These are phyloP conservation scores for Aspergillus baeticus DNA, from an alignment of 495 filamentous ascomycete species.

Conservation along the genomic window DNA sequence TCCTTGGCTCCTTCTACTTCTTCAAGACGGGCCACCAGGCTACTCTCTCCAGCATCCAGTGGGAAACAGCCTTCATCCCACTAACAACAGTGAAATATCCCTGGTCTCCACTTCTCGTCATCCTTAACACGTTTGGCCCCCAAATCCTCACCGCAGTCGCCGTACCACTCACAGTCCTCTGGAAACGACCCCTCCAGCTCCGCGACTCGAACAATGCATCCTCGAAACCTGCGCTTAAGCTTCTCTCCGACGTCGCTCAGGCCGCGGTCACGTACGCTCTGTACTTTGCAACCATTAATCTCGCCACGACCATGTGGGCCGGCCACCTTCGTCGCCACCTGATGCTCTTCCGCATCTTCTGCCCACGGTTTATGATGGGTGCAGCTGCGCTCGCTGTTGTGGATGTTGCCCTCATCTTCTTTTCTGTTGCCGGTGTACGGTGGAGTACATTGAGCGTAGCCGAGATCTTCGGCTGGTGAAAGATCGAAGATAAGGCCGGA, in stretches of 20 bases:
- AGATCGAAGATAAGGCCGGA: too few species aligned
- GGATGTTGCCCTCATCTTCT: slow-evolving; percentile 67
- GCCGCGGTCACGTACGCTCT: slow-evolving; percentile 71
- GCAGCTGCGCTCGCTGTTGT: slow-evolving; percentile 69
- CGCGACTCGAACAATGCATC: slow-evolving; percentile 19
- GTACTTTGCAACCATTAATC: slow-evolving; percentile 75
- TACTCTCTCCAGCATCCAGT: slow-evolving; percentile 83
- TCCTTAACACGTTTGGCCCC: slow-evolving; percentile 83
- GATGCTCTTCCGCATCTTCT: slow-evolving; percentile 97
- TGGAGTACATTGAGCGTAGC: slow-evolving; percentile 73
- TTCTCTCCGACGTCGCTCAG: slow-evolving; percentile 67
- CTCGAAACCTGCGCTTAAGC: slow-evolving; percentile 39
- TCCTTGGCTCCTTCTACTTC: slow-evolving; percentile 88
- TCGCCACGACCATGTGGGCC: slow-evolving; percentile 86
- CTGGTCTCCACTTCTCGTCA: slow-evolving; percentile 78
- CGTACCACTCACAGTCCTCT: slow-evolving; percentile 79
- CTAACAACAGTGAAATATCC: slow-evolving; percentile 81
- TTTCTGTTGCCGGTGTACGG: slow-evolving; percentile 69
- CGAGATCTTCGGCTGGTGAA: slow-evolving; percentile 82
- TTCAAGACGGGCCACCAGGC: slow-evolving; percentile 99
- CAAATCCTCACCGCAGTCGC: slow-evolving; percentile 79
- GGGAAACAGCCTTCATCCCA: slow-evolving; percentile 95
- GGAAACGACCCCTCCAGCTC: slow-evolving; percentile 65
- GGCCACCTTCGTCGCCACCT: slow-evolving; percentile 84
- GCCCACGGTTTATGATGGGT: slow-evolving; percentile 84